Evolutionary conservation across 2,329 filamentous ascomycete species (phyloP), one percentile per base, ranked within the genome.

Genomic region (Biscogniauxia marginata): DNA sequence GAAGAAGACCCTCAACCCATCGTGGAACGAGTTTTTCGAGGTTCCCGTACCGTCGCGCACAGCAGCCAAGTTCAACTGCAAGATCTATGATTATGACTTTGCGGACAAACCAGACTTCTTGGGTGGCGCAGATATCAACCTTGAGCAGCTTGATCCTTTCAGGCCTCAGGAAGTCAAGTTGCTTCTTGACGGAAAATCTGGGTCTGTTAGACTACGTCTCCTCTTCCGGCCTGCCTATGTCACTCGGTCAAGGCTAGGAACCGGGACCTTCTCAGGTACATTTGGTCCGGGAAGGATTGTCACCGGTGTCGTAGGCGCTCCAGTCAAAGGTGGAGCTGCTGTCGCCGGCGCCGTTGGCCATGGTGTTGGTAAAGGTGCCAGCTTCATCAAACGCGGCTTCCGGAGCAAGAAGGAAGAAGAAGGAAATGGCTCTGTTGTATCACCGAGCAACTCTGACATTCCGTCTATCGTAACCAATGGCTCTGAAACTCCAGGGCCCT

Each of bases 21-120:
- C 86, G 0, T 99, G 96, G 96, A 98, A 98, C 70, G 95, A 99
- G 71, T 93, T 86, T 73, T 99, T 99, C 68, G 93, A 97, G 72
- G 81, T 91, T 0, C 80, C 86, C 1, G 79, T 99, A 52, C 86
- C 90, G 18, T 96, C 92, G 13, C 84, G 95, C 56, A 96, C 92
- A 16, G 91, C 83, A 0, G 89, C 93, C 39, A 84, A 95, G 22
- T 95, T 99, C 74, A 82, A 81, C 25, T 86, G 91, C 67, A 89
- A 90, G 54, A 87, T 98, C 2, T 96, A 88, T 71, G 95, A 99
- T 70, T 99, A 93, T 84, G 95, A 99, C 72, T 96, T 98, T 78
- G 93, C 91, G 49, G 92, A 96, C 72, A 93, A 93, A 74, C 91
- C 93, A 1, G 95, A 99, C 73, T 90, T 89, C 71, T 77, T 99